These are phyloP conservation scores for Rhododendron williamsianum DNA, from an alignment of 148 eudicot species.

Conservation along the genomic window DNA sequence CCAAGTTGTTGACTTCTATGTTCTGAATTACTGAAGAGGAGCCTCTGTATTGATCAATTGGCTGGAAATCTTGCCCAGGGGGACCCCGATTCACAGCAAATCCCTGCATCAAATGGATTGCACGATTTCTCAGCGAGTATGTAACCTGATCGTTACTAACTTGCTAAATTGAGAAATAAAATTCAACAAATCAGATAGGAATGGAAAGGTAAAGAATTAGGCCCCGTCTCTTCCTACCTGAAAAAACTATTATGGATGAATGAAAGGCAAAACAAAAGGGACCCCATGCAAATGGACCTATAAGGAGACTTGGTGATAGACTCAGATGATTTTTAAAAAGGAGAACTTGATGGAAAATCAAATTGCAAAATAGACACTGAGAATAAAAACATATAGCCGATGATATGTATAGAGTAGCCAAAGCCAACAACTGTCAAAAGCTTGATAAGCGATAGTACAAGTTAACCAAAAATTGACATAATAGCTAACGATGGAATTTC, in stretches of 20 bases:
- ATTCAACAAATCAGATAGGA: not conserved
- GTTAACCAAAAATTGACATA: not conserved
- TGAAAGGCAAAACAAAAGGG: not conserved
- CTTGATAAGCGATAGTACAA: not conserved
- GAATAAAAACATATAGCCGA: not conserved
- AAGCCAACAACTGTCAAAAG: not conserved
- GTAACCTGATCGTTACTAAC: not conserved
- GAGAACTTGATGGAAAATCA: not conserved
- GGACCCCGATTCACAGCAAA: conserved; percentile 42
- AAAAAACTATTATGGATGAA: not conserved
- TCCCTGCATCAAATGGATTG: conserved; percentile 33
- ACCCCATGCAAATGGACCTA: not conserved
- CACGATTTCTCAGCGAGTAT: not conserved
- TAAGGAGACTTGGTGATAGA: not conserved
- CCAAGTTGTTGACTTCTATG: conserved; percentile 38
- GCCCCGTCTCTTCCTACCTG: not conserved
- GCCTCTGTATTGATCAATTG: conserved; percentile 48
- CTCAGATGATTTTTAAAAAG: not conserved
- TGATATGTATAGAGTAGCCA: not conserved
- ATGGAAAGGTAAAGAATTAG: not conserved
- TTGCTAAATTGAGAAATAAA: not conserved
- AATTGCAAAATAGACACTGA: not conserved
- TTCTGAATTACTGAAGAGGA: conserved; percentile 38
- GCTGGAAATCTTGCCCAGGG: conserved; percentile 41
- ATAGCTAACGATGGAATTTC: not conserved